Base-by-base conservation (phyloP, 2,329 filamentous ascomycete species). In the Fusarium abutilonis region DNA sequence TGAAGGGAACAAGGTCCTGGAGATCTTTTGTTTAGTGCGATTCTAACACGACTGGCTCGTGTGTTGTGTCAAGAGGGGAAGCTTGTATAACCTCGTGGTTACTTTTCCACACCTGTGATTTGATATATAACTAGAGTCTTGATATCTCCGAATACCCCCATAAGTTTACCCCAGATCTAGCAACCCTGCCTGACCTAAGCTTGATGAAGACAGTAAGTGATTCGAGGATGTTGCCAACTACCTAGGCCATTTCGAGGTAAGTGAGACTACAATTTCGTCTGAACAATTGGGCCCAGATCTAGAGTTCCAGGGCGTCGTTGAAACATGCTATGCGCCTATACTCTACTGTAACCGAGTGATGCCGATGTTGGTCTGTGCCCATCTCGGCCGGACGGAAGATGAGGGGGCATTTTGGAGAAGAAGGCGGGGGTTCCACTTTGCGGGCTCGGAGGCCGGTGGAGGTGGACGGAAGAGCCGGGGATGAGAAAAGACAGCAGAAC, bases 361-460 rank as follows among this genome's bases (percentile, higher is more conserved):
- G 66, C 68, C 68, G 68, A 70, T 58, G n/a, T 9, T 68, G 66
- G 68, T 69, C 68, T 59, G 68, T 70, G 68, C 68, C 55, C 53
- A 15, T 59, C 53, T 70, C 68, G 68, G 67, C 59, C 66, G 63
- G 67, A 28, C 66, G 67, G 67, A 70, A 69, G 64, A 54, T 63
- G 57, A 34, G 53, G 35, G 23, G 15, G 31, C 15, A 51, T 51
- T 42, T 51, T 61, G 54, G 64, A 61, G 63, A 63, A 54, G 60
- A 6, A n/a, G n/a, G 5, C 21, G 60, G 43, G 23, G 26, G 19
- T 19, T 58, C 61, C 63, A 45, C 49, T 47, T 38, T 52, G 42
- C 43, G 60, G 34, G 32, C 38, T 61, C 57, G 50, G 53, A 38
- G 11, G 43, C 56, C 57, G 54, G 60, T 53, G 38, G 35, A 56